phyloP scores from a whole-genome alignment of 108 stramenopile species.

The Nannochloropsis salina region DNA sequence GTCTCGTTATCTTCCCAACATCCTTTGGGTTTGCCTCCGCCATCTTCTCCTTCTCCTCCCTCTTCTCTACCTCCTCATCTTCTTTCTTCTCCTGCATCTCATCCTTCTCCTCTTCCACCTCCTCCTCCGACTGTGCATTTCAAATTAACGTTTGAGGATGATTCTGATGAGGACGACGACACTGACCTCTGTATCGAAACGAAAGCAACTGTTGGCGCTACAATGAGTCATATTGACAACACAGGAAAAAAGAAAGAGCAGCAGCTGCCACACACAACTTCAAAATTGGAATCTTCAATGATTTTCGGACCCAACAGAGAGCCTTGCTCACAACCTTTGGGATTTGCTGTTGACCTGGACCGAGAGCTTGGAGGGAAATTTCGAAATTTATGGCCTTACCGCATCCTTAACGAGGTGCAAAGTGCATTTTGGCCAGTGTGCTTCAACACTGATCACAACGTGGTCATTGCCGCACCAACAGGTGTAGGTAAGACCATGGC shows the following conservation, averaged over 20 bases:
- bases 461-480: slow-evolving; percentile 28
- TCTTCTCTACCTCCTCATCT: not conserved
- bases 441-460: slow-evolving; percentile 42
- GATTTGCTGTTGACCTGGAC: not conserved
- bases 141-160: not conserved
- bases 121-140: not conserved
- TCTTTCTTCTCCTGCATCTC: not conserved
- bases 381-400: slow-evolving; percentile 38
- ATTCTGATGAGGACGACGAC: not conserved
- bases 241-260: no score
- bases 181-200: no score
- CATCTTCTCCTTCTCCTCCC: not conserved
- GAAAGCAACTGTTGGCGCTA: no score
- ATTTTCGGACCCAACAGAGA: no score
- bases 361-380: slow-evolving; percentile 14
- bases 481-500: slow-evolving; percentile 51
- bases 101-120: not conserved
- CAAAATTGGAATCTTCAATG: no score
- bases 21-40: not conserved
- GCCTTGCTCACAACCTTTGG: not conserved
- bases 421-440: slow-evolving; percentile 37
- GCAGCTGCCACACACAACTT: no score
- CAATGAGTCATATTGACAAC: no score
- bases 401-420: slow-evolving; percentile 42
- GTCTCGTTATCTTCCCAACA: not conserved